Percentiles rank a stretch among this genome's conserved stretches.
Conservation (phyloP, 495 filamentous ascomycete species). For the Lichenothelia convexa region DNA sequence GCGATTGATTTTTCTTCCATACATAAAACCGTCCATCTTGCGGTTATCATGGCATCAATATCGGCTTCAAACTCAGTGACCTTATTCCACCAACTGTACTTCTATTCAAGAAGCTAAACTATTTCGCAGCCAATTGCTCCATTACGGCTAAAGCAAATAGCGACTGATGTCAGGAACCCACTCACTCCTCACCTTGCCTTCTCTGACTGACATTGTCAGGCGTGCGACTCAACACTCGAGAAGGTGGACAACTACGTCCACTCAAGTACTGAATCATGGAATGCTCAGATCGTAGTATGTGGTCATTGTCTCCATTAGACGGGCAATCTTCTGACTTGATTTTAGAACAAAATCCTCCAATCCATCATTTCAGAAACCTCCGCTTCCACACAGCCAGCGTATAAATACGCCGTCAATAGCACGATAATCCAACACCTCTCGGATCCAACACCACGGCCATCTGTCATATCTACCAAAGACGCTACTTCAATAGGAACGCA, state of each 20-base stretch:
- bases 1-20: too few species aligned
- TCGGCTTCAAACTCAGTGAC: too few species aligned
- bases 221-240: conserved; percentile 61
- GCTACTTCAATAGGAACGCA: not conserved
- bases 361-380: conserved; percentile 62
- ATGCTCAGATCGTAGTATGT: conserved; percentile 75
- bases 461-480: not conserved
- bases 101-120: too few species aligned
- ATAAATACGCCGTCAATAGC: conserved; percentile 90
- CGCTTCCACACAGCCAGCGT: conserved; percentile 29
- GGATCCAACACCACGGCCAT: conserved; percentile 29
- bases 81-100: too few species aligned
- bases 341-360: conserved; percentile 69
- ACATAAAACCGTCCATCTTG: too few species aligned
- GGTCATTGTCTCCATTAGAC: conserved; percentile 2
- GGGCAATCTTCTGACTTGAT: not conserved
- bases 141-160: conserved; percentile 64
- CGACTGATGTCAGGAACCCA: conserved; percentile 45
- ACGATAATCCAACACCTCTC: conserved; percentile 84
- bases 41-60: too few species aligned
- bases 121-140: conserved; percentile 48
- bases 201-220: conserved; percentile 31
- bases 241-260: conserved; percentile 65
- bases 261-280: conserved; percentile 62
- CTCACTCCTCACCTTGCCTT: not conserved